phyloP scores from a whole-genome alignment of 2,329 filamentous ascomycete genomes.

The Lachnellula cervina region DNA sequence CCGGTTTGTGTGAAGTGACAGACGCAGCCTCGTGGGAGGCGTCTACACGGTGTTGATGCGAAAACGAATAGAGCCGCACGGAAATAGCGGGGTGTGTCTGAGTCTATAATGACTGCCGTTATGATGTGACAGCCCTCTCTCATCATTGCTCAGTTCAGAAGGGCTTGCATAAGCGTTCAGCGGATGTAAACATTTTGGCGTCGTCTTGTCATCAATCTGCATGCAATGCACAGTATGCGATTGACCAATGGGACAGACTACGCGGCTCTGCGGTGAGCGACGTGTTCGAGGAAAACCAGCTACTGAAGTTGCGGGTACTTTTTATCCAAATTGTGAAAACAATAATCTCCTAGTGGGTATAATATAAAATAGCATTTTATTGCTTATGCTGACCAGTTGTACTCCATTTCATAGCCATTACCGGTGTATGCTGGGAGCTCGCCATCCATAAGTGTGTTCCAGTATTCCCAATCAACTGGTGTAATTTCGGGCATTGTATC shows the following conservation, averaged over 20 bases:
- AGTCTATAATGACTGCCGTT: neutral
- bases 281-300: neutral
- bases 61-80: neutral
- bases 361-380: neutral
- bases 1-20: neutral
- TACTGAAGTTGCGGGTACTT: neutral
- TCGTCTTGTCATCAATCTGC: constrained; percentile 1
- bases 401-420: neutral
- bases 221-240: neutral
- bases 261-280: neutral
- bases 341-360: neutral
- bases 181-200: neutral
- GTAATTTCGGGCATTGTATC: constrained; percentile 22
- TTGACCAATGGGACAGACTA: constrained; percentile 1
- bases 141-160: constrained; percentile 6
- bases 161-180: constrained; percentile 12
- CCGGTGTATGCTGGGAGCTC: constrained; percentile 21
- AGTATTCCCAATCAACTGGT: constrained; percentile 29
- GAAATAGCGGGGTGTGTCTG: neutral
- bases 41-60: constrained; percentile 10
- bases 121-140: constrained; percentile 7
- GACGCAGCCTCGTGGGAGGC: constrained; percentile 2
- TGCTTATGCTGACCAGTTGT: neutral
- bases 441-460: constrained; percentile 29
- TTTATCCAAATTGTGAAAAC: neutral